Conservation (phyloP, 805 yeast species). For the Wickerhamomyces pijperi region DNA sequence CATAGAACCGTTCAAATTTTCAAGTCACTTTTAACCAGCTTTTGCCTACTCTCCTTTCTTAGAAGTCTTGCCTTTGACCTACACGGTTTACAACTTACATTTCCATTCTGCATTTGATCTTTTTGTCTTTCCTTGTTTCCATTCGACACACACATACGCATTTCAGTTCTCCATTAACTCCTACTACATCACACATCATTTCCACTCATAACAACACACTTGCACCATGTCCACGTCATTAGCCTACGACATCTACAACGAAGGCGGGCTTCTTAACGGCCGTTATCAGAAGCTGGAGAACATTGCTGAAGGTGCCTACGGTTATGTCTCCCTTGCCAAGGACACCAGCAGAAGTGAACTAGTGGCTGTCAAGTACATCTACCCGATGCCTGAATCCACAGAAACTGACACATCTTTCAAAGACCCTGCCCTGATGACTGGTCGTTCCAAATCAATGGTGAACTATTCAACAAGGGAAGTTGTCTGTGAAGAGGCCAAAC, state of each 20-base stretch:
- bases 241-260: constrained; percentile 27
- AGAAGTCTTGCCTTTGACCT: too few species aligned
- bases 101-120: too few species aligned
- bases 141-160: too few species aligned
- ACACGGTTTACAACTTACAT: too few species aligned
- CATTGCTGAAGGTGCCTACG: constrained; percentile 88
- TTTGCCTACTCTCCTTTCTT: too few species aligned
- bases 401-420: background rate
- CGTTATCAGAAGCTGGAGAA: constrained; percentile 61
- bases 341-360: constrained; percentile 41
- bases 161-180: too few species aligned
- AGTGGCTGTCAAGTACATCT: constrained; percentile 82
- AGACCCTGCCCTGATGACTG: constrained; percentile 13
- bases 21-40: too few species aligned
- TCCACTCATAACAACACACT: too few species aligned
- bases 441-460: constrained; percentile 18
- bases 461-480: constrained; percentile 24
- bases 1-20: too few species aligned
- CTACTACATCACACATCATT: too few species aligned
- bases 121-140: too few species aligned
- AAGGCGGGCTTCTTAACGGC: constrained; percentile 41
- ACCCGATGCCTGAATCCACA: constrained; percentile 36
- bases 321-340: constrained; percentile 79
- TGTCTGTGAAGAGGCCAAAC: constrained; percentile 46
- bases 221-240: background rate